Conservation (phyloP, 345 rosid species). For the Excoecaria cochinchinensis region DNA sequence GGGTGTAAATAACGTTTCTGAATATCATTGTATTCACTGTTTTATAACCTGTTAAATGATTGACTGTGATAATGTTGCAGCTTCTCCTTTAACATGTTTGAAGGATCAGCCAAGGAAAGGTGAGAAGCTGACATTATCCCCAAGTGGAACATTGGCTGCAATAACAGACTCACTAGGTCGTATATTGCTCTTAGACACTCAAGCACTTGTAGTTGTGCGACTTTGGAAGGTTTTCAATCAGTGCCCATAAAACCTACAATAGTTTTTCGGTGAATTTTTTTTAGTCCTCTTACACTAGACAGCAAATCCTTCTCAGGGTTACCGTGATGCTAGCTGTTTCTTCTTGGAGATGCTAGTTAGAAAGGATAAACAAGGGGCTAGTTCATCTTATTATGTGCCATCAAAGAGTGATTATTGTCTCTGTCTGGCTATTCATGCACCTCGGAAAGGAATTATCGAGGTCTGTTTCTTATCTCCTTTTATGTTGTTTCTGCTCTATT, state of each 20-base stretch:
- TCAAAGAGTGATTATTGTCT: slow-evolving; percentile 84
- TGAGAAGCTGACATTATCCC: slow-evolving; percentile 80
- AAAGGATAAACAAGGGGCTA: slow-evolving; percentile 47
- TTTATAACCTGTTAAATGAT: slow-evolving; percentile 1
- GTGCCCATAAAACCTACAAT: neutral
- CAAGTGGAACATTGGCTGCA: slow-evolving; percentile 97
- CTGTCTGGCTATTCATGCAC: slow-evolving; percentile 95
- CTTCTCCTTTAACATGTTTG: slow-evolving; percentile 91
- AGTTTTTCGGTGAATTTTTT: neutral
- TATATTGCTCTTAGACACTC: slow-evolving; percentile 88
- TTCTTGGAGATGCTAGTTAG: slow-evolving; percentile 89
- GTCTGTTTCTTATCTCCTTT: slow-evolving; percentile 27
- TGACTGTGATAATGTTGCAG: slow-evolving; percentile 43
- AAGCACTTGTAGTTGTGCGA: slow-evolving; percentile 91
- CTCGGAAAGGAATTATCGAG: slow-evolving; percentile 93
- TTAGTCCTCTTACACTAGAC: neutral
- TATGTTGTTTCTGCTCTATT: neutral
- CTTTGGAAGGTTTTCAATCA: slow-evolving; percentile 76
- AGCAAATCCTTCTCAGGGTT: slow-evolving; percentile 53
- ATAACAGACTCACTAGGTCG: slow-evolving; percentile 98
- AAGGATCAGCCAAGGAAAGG: slow-evolving; percentile 96
- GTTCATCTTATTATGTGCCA: slow-evolving; percentile 48
- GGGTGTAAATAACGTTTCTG: neutral
- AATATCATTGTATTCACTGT: neutral
- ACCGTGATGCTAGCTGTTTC: slow-evolving; percentile 90